These are phyloP conservation scores for Carnegiea gigantea DNA, from an alignment of 179 eudicot genomes.

Conservation along the genomic window DNA sequence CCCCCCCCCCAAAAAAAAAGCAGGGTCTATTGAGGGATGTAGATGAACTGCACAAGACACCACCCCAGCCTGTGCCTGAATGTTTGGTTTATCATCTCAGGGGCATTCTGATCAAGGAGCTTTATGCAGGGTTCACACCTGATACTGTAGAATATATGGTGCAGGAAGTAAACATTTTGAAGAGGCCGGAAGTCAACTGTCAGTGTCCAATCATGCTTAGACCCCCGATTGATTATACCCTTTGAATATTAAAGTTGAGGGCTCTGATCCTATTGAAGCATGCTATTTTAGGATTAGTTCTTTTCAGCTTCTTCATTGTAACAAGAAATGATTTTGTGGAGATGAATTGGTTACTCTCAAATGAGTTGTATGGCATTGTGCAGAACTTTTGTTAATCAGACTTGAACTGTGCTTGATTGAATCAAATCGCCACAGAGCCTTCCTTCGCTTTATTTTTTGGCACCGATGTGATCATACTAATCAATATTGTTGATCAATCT, in stretches of 20 bases:
- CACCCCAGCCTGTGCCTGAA: slow-evolving; percentile 23
- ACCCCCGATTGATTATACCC: slow-evolving; percentile 19
- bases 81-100: slow-evolving; percentile 20
- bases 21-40: slow-evolving; percentile 15
- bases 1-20: not conserved
- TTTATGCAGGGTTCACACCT: slow-evolving; percentile 27
- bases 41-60: slow-evolving; percentile 22
- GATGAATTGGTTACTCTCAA: not conserved
- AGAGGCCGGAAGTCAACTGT: slow-evolving; percentile 26
- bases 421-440: not conserved
- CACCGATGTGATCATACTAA: not conserved
- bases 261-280: not conserved
- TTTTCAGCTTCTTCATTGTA: not conserved
- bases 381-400: not conserved
- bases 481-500: not conserved
- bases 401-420: not conserved
- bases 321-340: not conserved
- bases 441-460: not conserved
- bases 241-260: not conserved
- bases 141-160: slow-evolving; percentile 20
- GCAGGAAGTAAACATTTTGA: slow-evolving; percentile 25
- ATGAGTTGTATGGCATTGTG: not conserved
- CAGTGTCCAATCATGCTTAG: slow-evolving; percentile 25
- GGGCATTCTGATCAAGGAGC: slow-evolving; percentile 19
- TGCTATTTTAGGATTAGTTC: no score